Evolutionary conservation across 2,329 filamentous ascomycete genomes (phyloP).

Genomic region (Akanthomyces lecanii): DNA sequence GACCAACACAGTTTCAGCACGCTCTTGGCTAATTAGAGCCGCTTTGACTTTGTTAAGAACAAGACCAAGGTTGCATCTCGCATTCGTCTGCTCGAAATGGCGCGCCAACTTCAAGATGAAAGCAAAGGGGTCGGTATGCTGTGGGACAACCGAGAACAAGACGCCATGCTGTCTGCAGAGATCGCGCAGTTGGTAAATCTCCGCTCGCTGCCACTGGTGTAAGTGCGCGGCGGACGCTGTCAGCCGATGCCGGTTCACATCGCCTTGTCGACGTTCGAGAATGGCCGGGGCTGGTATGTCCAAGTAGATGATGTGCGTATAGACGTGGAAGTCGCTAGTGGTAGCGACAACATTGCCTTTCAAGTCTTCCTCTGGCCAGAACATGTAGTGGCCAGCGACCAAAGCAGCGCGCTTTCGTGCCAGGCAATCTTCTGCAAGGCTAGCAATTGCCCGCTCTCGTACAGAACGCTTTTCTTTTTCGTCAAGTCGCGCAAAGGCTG

Average conservation of each 20-base stretch:
- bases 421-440: slow-evolving; percentile 36
- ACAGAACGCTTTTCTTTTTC: slow-evolving; percentile 33
- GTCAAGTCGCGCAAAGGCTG: slow-evolving; percentile 39
- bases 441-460: slow-evolving; percentile 43
- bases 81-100: slow-evolving; percentile 19
- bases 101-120: slow-evolving; percentile 15
- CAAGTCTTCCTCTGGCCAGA: slow-evolving; percentile 42
- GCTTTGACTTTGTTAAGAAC: slow-evolving; percentile 32
- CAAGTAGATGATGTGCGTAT: slow-evolving; percentile 58
- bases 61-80: slow-evolving; percentile 34
- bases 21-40: slow-evolving; percentile 23
- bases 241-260: slow-evolving; percentile 35
- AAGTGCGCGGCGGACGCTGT: slow-evolving; percentile 35
- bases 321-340: slow-evolving; percentile 40
- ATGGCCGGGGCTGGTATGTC: slow-evolving; percentile 36
- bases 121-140: slow-evolving; percentile 24
- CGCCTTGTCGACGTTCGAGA: slow-evolving; percentile 31
- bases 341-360: slow-evolving; percentile 37
- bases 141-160: slow-evolving; percentile 36
- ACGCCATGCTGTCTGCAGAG: slow-evolving; percentile 44
- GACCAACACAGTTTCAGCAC: slow-evolving; percentile 45
- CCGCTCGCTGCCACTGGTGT: slow-evolving; percentile 42
- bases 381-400: slow-evolving; percentile 53
- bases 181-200: slow-evolving; percentile 38
- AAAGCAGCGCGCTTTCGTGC: slow-evolving; percentile 36